phyloP scores from a whole-genome alignment of 2,329 filamentous ascomycete species.

The Aspergillus hortae region DNA sequence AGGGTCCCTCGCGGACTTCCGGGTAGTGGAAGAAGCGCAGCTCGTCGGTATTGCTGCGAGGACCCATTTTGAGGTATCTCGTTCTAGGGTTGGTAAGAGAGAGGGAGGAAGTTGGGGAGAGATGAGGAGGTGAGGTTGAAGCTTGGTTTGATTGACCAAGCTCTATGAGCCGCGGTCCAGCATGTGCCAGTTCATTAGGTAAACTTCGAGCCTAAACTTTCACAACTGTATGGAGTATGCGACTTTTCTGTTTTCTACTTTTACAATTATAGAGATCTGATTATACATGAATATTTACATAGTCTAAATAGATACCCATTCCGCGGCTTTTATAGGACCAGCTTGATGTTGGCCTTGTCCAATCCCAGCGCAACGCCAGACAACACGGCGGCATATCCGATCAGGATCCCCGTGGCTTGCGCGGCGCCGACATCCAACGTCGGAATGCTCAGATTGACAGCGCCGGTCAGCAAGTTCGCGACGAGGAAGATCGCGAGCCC shows the following conservation, averaged over 20 bases:
- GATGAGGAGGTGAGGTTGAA: conserved; percentile 1
- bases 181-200: neutral
- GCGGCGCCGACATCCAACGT: conserved; percentile 69
- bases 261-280: neutral
- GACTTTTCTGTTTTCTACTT: neutral
- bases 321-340: conserved; percentile 9
- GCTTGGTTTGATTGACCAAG: neutral
- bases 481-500: conserved; percentile 80
- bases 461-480: conserved; percentile 83
- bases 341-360: conserved; percentile 36
- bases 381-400: conserved; percentile 66
- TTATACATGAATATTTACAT: neutral
- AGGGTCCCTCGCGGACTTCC: conserved; percentile 35
- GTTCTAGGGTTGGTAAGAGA: no score
- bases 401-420: conserved; percentile 68
- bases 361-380: conserved; percentile 59
- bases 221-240: neutral
- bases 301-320: neutral
- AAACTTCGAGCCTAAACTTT: neutral
- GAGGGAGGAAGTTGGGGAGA: neutral
- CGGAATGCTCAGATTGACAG: conserved; percentile 81
- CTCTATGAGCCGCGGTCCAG: conserved; percentile 5
- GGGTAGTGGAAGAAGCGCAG: conserved; percentile 36
- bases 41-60: conserved; percentile 6
- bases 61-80: conserved; percentile 17